phyloP scores from a whole-genome alignment of 768 basidiomycete species.

The Mrakia gelida region DNA sequence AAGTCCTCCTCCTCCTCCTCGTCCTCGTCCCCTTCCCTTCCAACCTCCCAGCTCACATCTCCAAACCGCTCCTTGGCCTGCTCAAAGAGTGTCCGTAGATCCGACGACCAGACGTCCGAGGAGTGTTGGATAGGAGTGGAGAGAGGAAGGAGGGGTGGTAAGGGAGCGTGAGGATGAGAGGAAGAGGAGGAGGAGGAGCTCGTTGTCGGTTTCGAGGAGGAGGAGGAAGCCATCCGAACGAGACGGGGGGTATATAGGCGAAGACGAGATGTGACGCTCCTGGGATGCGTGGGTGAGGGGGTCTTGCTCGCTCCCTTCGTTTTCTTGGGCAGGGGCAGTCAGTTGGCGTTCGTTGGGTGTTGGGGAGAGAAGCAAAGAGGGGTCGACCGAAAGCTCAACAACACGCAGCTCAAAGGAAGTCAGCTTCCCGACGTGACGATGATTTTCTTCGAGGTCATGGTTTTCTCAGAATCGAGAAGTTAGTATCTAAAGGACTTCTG shows the following conservation, averaged over 20 bases:
- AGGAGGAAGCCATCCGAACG: too few relatives aligned
- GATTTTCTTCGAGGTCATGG: too few relatives aligned
- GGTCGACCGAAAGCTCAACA: not conserved
- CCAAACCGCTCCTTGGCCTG: slow-evolving; percentile 86
- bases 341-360: not conserved
- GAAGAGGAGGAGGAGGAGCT: not conserved
- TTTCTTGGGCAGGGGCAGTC: too few relatives aligned
- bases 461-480: too few relatives aligned
- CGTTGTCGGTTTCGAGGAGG: too few relatives aligned
- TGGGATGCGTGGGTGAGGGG: too few relatives aligned
- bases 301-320: too few relatives aligned
- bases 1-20: not conserved
- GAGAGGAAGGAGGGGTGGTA: slow-evolving; percentile 19
- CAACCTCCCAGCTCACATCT: slow-evolving; percentile 79
- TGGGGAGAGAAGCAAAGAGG: not conserved
- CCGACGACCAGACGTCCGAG: slow-evolving; percentile 69
- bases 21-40: slow-evolving; percentile 48
- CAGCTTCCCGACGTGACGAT: too few relatives aligned
- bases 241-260: too few relatives aligned
- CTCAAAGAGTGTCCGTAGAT: slow-evolving; percentile 70
- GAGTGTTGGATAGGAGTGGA: slow-evolving; percentile 46
- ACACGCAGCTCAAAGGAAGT: not conserved
- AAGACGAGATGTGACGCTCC: too few relatives aligned
- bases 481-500: too few relatives aligned
- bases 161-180: not conserved